Evolutionary conservation across 108 stramenopile species (phyloP), one percentile per base, ranked within the genome.

Genomic region (Pseudonitzschia multiseries): DNA sequence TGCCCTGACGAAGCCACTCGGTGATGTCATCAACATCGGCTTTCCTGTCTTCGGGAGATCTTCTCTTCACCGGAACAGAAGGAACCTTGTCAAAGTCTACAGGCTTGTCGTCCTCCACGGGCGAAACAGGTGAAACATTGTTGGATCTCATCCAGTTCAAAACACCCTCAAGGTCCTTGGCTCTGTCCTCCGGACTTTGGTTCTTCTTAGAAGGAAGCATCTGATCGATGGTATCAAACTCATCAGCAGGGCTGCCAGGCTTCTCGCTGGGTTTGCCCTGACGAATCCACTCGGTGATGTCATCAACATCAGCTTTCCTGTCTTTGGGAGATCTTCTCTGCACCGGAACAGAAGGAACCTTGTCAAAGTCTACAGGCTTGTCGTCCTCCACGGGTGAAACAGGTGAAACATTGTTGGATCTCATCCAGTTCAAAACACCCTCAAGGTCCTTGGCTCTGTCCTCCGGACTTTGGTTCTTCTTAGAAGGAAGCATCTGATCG

Each of bases 131-230:
- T n/a, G 36, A 57, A 64, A 51, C 28, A 28, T 54, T 54, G 53
- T 54, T 54, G 53, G 53, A 54, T 54, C 53, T 54, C 53, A 54
- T 54, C 46, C 71, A 81, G 20, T 52, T 57, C 67, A 81, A 60
- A 14, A 62, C 65, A 33, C 76, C 80, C 61, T 81, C 81, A 63
- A 78, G 72, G 21, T 76, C 75, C n/a, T 40, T 64, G 26, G 79
- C 78, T 26, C 82, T 73, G 31, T 69, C 60, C 54, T 81, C 74
- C 3, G 60, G 72, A 36, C 36, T 42, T 65, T 73, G 72, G 8
- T 27, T 46, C 20, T 28, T 31, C 57, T 73, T 73, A 9, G 46
- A 50, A 33, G 72, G 72, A 33, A 73, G 29, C 72, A 73, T 54
- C 17, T 73, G 67, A 76, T 69, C 77, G 46, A 78, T 54, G n/a